These are phyloP conservation scores for Neotropicomus parvogracilis DNA, from an alignment of 1,284 basidiomycete genomes.

Conservation along the genomic window DNA sequence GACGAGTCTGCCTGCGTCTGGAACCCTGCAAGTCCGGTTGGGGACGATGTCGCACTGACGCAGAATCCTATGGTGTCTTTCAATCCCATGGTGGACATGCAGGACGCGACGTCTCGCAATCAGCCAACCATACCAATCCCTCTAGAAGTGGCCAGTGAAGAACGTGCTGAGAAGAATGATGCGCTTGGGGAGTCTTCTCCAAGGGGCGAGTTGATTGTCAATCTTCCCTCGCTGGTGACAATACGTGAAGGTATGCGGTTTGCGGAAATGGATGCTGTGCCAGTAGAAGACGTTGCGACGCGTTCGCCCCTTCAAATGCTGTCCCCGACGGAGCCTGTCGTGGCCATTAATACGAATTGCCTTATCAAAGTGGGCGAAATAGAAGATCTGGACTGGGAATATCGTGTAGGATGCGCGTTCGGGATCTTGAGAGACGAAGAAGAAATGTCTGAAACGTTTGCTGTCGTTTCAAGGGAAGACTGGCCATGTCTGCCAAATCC, in stretches of 20 bases:
- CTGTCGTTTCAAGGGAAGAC: background rate
- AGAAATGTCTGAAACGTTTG: background rate
- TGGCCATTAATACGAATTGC: constrained; percentile 9
- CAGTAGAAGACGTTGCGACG: constrained; percentile 13
- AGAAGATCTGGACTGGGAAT: background rate
- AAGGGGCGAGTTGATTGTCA: constrained; percentile 5
- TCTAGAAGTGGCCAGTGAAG: background rate
- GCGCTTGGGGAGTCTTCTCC: background rate
- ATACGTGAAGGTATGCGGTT: background rate
- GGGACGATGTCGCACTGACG: background rate
- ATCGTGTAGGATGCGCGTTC: background rate
- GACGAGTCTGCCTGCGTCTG: background rate
- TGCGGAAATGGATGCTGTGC: background rate
- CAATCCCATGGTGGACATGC: background rate
- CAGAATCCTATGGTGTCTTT: background rate
- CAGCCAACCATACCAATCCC: background rate
- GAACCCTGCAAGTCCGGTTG: background rate
- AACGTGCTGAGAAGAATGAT: background rate
- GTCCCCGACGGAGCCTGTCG: constrained; percentile 3
- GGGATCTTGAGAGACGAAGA: background rate
- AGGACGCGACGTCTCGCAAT: background rate
- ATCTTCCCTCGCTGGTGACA: constrained; percentile 14
- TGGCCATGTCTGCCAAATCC: background rate
- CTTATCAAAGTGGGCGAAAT: background rate
- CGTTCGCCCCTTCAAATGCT: constrained; percentile 14